These are phyloP conservation scores for Dioscorea dumetorum DNA, from an alignment of 106 monocot genomes.

Conservation along the genomic window DNA sequence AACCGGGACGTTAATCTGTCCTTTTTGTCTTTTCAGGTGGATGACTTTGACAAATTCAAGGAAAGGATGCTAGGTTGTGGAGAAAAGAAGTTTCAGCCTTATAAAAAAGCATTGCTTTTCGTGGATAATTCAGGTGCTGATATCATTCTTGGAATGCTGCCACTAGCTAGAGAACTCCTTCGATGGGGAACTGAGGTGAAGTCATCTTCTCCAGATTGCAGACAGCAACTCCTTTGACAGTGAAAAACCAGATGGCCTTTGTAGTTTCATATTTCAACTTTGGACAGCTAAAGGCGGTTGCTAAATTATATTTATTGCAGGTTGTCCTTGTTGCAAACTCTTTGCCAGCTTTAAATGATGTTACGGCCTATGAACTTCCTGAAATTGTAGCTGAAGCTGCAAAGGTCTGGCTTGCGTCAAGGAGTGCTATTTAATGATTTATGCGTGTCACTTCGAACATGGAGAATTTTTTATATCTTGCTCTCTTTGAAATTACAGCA, in stretches of 20 bases:
- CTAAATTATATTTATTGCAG: conserved; percentile 22
- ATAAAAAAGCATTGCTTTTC: conserved; percentile 92
- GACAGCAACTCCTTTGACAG: no score
- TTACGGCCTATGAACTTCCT: conserved; percentile 94
- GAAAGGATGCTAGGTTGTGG: conserved; percentile 50
- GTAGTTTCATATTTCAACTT: no score
- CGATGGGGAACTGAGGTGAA: conserved; percentile 81
- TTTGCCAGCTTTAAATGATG: conserved; percentile 94
- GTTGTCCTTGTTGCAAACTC: conserved; percentile 95
- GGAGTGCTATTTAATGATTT: not conserved
- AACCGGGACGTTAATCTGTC: no score
- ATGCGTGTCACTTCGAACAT: no score
- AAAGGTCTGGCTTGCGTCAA: conserved; percentile 43
- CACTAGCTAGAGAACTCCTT: conserved; percentile 84
- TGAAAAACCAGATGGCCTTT: no score
- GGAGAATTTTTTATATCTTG: not conserved
- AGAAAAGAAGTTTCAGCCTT: conserved; percentile 28
- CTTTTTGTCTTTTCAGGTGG: conserved; percentile 43
- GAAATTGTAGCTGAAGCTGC: conserved; percentile 99
- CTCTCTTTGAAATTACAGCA: conserved; percentile 40
- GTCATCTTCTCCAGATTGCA: not conserved
- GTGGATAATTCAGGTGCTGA: conserved; percentile 99
- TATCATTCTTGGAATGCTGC: conserved; percentile 98
- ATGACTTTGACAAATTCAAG: conserved; percentile 95
- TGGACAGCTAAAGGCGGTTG: no score